Evolutionary conservation across 305 asterid genomes (phyloP), one percentile per base, ranked within the genome.

Genomic region (Solanum hybrid): DNA sequence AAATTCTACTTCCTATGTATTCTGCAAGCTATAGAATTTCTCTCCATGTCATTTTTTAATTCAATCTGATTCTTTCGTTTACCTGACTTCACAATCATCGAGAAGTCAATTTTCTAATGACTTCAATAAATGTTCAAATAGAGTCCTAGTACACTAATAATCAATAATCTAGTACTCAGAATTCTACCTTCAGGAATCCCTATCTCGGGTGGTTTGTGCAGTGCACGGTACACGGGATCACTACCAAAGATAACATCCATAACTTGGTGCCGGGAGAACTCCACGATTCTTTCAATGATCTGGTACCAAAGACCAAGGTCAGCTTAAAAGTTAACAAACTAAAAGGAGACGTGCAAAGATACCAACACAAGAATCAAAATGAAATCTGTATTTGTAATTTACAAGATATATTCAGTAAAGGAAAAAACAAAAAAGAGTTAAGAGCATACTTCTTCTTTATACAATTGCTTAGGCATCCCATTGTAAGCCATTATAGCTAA

Each of bases 241-340:
- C 94, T 94, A 88, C 98, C 96, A 87, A 93, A 93, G 98, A 97
- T 98, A 90, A 95, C 94, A 93, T 95, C 98, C 94, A 93, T 88
- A 87, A 98, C 95, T 92, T 96, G 99, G 94, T 93, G 99, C 93
- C 99, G 95, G 73, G 99, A 94, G 94, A 98, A 97, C 90, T 98
- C 99, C 94, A 95, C 89, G 91, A 98, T 96, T 95, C 99, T 96
- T 93, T 98, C 99, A 92, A 98, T 97, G 90, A 94, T 93, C 99
- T 98, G 95, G 92, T 92, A 91, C 24, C 86, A 89, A 79, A 33
- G 26, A 33, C 7, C 57, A n/a, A 33, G 34, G 38, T 79, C 75
- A 89, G 70, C 87, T 51, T 26, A 34, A 34, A 89, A 57, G 39
- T 89, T 61, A 61, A 51, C 29, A 70, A 22, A 78, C 73, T 45